Percentiles rank a stretch among this genome's conserved stretches.
phyloP scores from a whole-genome alignment of 1,284 basidiomycete genomes.

The Hypsizygus ulmarius region DNA sequence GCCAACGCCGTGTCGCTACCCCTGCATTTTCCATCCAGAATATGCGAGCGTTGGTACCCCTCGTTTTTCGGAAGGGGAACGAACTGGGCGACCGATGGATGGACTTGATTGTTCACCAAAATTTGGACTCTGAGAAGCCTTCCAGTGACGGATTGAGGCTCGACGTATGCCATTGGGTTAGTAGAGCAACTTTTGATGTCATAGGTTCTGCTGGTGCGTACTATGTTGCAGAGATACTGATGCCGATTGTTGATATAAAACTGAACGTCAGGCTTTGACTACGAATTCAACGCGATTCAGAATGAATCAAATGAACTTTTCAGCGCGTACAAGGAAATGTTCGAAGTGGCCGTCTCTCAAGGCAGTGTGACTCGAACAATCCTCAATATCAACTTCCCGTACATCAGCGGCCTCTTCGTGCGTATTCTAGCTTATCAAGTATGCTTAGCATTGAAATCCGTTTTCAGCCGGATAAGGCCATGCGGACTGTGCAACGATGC shows the following conservation, averaged over 20 bases:
- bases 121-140: conserved; percentile 15
- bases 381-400: conserved; percentile 61
- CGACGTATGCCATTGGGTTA: conserved; percentile 73
- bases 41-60: conserved; percentile 62
- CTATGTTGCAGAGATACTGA: conserved; percentile 3
- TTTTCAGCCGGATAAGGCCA: conserved; percentile 52
- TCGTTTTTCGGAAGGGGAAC: conserved; percentile 65
- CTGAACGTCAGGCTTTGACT: conserved; percentile 62
- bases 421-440: conserved; percentile 25
- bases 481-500: conserved; percentile 50
- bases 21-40: conserved; percentile 79
- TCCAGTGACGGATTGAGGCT: conserved; percentile 33
- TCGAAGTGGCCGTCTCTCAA: conserved; percentile 65
- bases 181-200: conserved; percentile 76
- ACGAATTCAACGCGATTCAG: conserved; percentile 74
- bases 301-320: conserved; percentile 75
- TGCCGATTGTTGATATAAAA: background rate
- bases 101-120: conserved; percentile 34
- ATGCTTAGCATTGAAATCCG: background rate
- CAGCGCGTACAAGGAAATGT: conserved; percentile 78
- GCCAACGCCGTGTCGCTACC: conserved; percentile 70
- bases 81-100: conserved; percentile 63
- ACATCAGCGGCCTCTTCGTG: conserved; percentile 56
- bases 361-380: conserved; percentile 44
- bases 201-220: conserved; percentile 68